These are phyloP conservation scores for Amanita subjunquillea DNA, from an alignment of 768 basidiomycete species.

Conservation along the genomic window DNA sequence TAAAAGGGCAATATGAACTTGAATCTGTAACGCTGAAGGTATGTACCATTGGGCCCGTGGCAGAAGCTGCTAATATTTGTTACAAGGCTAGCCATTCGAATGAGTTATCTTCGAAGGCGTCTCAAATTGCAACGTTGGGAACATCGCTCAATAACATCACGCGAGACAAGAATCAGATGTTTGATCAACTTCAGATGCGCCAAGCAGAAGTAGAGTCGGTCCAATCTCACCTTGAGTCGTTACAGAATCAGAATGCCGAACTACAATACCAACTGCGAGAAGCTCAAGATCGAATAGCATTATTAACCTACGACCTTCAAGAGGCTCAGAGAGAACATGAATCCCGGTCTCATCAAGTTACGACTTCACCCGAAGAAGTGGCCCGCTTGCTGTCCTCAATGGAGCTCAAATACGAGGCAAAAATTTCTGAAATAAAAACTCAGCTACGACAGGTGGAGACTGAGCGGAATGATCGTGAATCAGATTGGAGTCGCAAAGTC, in stretches of 20 bases:
- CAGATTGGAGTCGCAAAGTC: constrained; percentile 82
- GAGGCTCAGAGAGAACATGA: constrained; percentile 57
- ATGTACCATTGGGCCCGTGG: constrained; percentile 5
- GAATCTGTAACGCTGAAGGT: constrained; percentile 73
- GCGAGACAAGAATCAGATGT: constrained; percentile 68
- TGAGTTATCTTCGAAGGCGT: constrained; percentile 49
- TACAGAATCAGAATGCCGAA: constrained; percentile 75
- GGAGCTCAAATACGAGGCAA: constrained; percentile 69
- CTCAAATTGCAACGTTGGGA: constrained; percentile 63
- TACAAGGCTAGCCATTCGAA: constrained; percentile 56
- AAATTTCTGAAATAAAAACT: constrained; percentile 59
- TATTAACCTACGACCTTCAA: constrained; percentile 62
- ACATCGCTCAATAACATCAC: constrained; percentile 57
- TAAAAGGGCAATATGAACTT: constrained; percentile 66
- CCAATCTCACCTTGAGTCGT: constrained; percentile 60
- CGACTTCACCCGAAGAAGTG: constrained; percentile 52
- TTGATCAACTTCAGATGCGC: constrained; percentile 78
- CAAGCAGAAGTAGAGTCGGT: constrained; percentile 88
- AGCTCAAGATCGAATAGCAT: constrained; percentile 54
- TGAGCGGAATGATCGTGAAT: constrained; percentile 81
- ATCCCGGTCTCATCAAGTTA: constrained; percentile 29
- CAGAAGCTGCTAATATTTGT: neutral
- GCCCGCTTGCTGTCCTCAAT: constrained; percentile 64
- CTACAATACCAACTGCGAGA: constrained; percentile 83
- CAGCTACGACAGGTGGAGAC: constrained; percentile 58